phyloP scores from a whole-genome alignment of 306 rosid genomes.

The Nissolia schottii region DNA sequence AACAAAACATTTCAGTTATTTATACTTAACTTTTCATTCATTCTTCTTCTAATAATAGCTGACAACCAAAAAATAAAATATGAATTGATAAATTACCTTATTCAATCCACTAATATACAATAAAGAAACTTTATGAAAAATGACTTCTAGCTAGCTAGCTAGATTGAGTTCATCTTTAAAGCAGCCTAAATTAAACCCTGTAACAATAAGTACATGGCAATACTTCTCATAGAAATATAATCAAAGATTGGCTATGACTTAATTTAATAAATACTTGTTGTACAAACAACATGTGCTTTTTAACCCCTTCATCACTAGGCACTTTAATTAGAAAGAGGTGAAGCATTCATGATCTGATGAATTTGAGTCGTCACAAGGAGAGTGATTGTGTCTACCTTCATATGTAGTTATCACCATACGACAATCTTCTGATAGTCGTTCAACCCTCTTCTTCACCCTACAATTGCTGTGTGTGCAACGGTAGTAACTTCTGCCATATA shows the following conservation, averaged over 20 bases:
- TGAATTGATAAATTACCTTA: too few species aligned
- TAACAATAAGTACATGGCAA: background rate
- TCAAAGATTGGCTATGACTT: background rate
- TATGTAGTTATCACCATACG: constrained; percentile 92
- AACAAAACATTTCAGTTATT: too few species aligned
- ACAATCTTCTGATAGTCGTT: constrained; percentile 86
- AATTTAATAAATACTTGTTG: background rate
- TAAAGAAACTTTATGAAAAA: background rate
- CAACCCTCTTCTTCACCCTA: constrained; percentile 87
- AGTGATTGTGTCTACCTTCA: constrained; percentile 91
- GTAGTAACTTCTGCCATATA: constrained; percentile 64
- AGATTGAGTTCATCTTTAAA: constrained; percentile 1
- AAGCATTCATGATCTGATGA: constrained; percentile 77
- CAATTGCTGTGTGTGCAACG: constrained; percentile 87
- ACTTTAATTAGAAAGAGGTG: constrained; percentile 34
- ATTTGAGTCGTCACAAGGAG: constrained; percentile 74
- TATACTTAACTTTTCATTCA: too few species aligned
- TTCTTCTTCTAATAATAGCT: too few species aligned
- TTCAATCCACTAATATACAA: background rate
- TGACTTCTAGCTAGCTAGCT: too few species aligned
- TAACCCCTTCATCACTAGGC: background rate
- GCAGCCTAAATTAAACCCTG: background rate
- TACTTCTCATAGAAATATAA: background rate
- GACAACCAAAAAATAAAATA: too few species aligned
- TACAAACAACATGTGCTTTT: background rate